Evolutionary conservation across 768 basidiomycete species (phyloP).

Genomic region (Boletus fagicola): DNA sequence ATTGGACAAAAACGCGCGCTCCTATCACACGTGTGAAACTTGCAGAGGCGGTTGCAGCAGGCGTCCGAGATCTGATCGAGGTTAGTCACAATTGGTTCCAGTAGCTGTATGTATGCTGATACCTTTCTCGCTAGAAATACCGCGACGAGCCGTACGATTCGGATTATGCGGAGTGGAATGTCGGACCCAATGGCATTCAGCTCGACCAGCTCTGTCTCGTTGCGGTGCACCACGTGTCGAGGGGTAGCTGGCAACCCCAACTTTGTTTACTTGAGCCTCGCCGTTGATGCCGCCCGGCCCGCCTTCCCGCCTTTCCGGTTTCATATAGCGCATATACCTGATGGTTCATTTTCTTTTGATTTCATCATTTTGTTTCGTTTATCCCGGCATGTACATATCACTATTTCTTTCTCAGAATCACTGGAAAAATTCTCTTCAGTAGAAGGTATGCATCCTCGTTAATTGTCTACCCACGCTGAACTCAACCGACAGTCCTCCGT

Average conservation of each 20-base stretch:
- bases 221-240: constrained; percentile 74
- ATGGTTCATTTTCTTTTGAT: background rate
- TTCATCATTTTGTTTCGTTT: background rate
- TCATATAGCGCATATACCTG: background rate
- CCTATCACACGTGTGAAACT: constrained; percentile 72
- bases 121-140: constrained; percentile 11
- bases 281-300: constrained; percentile 6
- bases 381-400: background rate
- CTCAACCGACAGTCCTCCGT: background rate
- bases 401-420: background rate
- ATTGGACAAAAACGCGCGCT: constrained; percentile 71
- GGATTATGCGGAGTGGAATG: constrained; percentile 19
- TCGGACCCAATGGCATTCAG: constrained; percentile 26
- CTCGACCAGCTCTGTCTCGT: constrained; percentile 49
- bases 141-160: constrained; percentile 9
- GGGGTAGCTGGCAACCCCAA: constrained; percentile 78
- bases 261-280: constrained; percentile 46
- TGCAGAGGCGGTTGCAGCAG: constrained; percentile 72
- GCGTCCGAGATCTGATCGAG: constrained; percentile 61
- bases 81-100: constrained; percentile 32
- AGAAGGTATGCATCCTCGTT: constrained; percentile 1
- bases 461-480: background rate
- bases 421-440: background rate
- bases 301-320: background rate
- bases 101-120: constrained; percentile 11